phyloP scores from a whole-genome alignment of 805 yeast species.

The Candida sphagnicola region DNA sequence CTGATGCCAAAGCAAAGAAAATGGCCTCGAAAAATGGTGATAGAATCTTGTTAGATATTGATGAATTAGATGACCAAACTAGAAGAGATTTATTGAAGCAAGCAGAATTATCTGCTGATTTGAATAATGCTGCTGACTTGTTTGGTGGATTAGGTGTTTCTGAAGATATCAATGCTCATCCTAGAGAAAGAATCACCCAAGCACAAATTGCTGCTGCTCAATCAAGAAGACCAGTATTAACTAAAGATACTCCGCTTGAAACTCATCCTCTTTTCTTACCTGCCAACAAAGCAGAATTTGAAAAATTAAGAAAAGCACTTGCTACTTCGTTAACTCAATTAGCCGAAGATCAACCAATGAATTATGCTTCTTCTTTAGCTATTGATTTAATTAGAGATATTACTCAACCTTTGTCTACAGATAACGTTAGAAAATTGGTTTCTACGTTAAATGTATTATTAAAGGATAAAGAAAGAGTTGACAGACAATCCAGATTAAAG shows the following conservation, averaged over 20 bases:
- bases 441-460: slow-evolving; percentile 78
- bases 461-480: slow-evolving; percentile 84
- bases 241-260: slow-evolving; percentile 63
- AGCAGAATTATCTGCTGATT: slow-evolving; percentile 81
- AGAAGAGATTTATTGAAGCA: slow-evolving; percentile 68
- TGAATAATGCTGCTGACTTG: slow-evolving; percentile 89
- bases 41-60: slow-evolving; percentile 51
- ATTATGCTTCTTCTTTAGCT: slow-evolving; percentile 72
- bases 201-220: slow-evolving; percentile 37
- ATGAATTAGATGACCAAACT: slow-evolving; percentile 68
- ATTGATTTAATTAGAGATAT: slow-evolving; percentile 84
- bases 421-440: slow-evolving; percentile 78
- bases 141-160: slow-evolving; percentile 70
- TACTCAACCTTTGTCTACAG: slow-evolving; percentile 75
- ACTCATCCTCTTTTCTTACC: slow-evolving; percentile 83
- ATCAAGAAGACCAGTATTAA: slow-evolving; percentile 30
- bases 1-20: slow-evolving; percentile 47
- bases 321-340: slow-evolving; percentile 20
- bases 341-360: slow-evolving; percentile 56
- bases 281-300: slow-evolving; percentile 65
- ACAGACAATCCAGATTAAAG: slow-evolving; percentile 80
- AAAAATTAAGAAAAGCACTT: slow-evolving; percentile 44
- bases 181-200: slow-evolving; percentile 47
- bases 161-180: slow-evolving; percentile 44
- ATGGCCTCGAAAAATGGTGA: slow-evolving; percentile 36